phyloP scores from a whole-genome alignment of 371 early-diverging fungal species.

The Mortierella sp. region DNA sequence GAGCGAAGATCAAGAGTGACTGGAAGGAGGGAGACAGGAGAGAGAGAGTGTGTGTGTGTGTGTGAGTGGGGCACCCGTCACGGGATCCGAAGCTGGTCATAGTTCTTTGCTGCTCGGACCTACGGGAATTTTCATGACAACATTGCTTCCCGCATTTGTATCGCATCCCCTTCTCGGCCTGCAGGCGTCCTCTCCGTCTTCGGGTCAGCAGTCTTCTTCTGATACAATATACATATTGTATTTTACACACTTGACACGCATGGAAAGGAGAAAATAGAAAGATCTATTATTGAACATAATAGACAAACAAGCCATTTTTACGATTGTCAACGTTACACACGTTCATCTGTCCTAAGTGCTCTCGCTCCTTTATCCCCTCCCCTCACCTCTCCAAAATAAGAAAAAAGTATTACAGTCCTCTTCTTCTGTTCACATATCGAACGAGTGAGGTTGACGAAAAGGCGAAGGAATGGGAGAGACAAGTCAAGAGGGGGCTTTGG shows the following conservation, averaged over 20 bases:
- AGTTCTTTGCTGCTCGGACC: neutral
- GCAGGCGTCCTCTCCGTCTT: neutral
- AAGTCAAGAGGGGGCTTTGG: neutral
- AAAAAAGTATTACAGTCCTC: neutral
- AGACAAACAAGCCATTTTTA: neutral
- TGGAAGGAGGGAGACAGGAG: no score
- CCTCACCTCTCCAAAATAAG: neutral
- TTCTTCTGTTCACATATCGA: neutral
- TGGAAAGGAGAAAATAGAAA: neutral
- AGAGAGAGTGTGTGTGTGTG: neutral
- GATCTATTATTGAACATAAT: slow-evolving; percentile 4
- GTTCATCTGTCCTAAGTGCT: neutral
- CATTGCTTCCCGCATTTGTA: slow-evolving; percentile 13
- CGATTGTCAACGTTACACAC: slow-evolving; percentile 9
- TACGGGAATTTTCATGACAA: slow-evolving; percentile 10
- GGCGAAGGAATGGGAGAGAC: neutral
- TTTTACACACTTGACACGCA: neutral
- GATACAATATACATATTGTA: neutral
- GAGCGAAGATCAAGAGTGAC: neutral
- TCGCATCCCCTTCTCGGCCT: neutral
- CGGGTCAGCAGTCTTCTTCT: neutral
- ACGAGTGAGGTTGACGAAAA: neutral
- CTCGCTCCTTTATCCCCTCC: neutral
- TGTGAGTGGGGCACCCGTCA: neutral
- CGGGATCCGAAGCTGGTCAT: neutral